phyloP scores from a whole-genome alignment of 192 early-diverging fungal genomes.

The Rhizoclosmatium globosum region DNA sequence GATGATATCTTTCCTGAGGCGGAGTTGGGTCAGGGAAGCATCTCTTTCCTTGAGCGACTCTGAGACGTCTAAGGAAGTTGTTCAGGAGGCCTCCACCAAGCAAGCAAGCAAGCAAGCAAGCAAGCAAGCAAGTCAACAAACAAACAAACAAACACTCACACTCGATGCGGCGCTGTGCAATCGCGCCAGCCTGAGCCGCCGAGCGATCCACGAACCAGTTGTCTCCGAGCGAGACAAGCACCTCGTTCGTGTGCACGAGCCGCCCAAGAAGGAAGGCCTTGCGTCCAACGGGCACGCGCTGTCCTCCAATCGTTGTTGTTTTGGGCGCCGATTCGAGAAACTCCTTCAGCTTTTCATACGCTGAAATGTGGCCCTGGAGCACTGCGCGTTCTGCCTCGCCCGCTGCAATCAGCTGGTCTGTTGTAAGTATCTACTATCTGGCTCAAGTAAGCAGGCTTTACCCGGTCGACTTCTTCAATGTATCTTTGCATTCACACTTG shows the following conservation, averaged over 20 bases:
- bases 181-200: slow-evolving; percentile 73
- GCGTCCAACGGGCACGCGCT: slow-evolving; percentile 82
- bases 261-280: slow-evolving; percentile 89
- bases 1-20: slow-evolving; percentile 47
- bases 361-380: background rate
- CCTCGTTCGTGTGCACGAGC: slow-evolving; percentile 92
- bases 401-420: slow-evolving; percentile 20
- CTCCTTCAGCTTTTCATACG: background rate
- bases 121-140: slow-evolving; percentile 2
- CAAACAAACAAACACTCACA: slow-evolving; percentile 52
- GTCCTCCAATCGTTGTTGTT: slow-evolving; percentile 15
- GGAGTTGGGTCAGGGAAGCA: background rate
- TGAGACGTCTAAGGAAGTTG: too few species aligned
- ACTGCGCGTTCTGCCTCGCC: slow-evolving; percentile 1
- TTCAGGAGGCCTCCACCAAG: too few species aligned
- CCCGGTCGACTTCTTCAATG: background rate
- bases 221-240: slow-evolving; percentile 87
- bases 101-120: background rate
- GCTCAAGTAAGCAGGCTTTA: background rate
- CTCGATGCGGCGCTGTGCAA: slow-evolving; percentile 73
- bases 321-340: slow-evolving; percentile 2
- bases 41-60: background rate
- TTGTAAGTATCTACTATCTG: background rate
- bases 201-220: slow-evolving; percentile 92
- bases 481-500: background rate